Conservation (phyloP, 2,329 filamentous ascomycete species). For the Penicillium sp. region DNA sequence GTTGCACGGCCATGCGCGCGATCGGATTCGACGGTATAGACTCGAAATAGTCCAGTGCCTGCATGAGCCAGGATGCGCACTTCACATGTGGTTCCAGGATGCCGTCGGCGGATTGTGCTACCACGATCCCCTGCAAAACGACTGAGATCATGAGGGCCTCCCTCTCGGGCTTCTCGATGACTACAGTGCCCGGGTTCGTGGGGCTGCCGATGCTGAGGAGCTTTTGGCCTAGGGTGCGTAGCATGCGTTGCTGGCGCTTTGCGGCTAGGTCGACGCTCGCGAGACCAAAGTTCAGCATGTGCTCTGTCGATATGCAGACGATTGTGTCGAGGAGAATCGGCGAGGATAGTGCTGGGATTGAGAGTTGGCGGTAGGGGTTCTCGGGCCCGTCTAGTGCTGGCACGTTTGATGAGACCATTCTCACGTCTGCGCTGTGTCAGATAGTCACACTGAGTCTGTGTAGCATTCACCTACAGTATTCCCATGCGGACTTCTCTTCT, state of each 20-base stretch:
- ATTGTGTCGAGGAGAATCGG: slow-evolving; percentile 26
- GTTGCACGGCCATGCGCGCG: slow-evolving; percentile 21
- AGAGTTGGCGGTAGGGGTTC: slow-evolving; percentile 26
- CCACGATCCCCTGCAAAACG: slow-evolving; percentile 23
- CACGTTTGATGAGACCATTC: slow-evolving; percentile 25
- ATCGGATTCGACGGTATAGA: slow-evolving; percentile 16
- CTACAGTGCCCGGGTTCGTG: background rate
- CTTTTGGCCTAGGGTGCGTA: slow-evolving; percentile 21
- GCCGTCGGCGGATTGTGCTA: slow-evolving; percentile 24
- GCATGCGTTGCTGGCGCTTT: slow-evolving; percentile 24
- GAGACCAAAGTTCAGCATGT: slow-evolving; percentile 28
- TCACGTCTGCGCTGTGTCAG: slow-evolving; percentile 20
- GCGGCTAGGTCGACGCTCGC: slow-evolving; percentile 21
- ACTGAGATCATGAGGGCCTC: slow-evolving; percentile 24
- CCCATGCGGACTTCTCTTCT: slow-evolving; percentile 24
- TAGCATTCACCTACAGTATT: slow-evolving; percentile 19
- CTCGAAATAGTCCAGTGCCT: slow-evolving; percentile 17
- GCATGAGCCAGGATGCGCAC: slow-evolving; percentile 26
- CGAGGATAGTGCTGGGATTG: slow-evolving; percentile 22
- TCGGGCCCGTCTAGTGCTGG: slow-evolving; percentile 26
- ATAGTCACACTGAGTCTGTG: background rate
- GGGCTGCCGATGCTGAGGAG: slow-evolving; percentile 11
- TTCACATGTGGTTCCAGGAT: slow-evolving; percentile 25
- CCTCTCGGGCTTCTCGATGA: slow-evolving; percentile 9
- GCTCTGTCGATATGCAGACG: slow-evolving; percentile 27